Evolutionary conservation across 1,139 yeast species (phyloP), one percentile per base, ranked within the genome.

Genomic region (Spathaspora jeffriesii): DNA sequence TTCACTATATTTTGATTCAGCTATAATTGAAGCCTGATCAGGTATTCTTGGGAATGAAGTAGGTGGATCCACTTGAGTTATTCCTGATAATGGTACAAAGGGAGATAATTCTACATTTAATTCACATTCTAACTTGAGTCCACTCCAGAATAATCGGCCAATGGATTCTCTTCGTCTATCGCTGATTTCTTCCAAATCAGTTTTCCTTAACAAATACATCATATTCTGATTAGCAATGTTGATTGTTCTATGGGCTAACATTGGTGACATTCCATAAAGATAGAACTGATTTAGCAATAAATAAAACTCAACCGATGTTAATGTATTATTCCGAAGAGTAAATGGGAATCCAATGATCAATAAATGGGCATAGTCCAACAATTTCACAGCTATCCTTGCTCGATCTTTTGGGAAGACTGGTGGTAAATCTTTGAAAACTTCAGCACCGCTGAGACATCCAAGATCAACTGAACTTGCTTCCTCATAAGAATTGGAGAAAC

Each of bases 111-210:
- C 81, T 2, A 67, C 67, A 47, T 76, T 59, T 40, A 76, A 52
- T 55, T 77, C 82, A 50, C 76, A 70, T 52, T 77, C 81, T 38
- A 75, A 61, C 54, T 75, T 76, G 40, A 72, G 58, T 50, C 81
- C 74, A 10, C 69, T 66, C 76, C 80, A 76, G 53, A 71, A 77
- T 3, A 74, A 61, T 32, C 79, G 57, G 27, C 49, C 47, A 42
- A 49, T 34, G 13, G 42, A 43, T 38, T 52, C 53, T 22, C 50
- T 43, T 31, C 50, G 54, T n/a, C 42, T 38, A 10, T 42, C 37
- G 27, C 40, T 14, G 11, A 47, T 52, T 51, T 23, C 43, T 14
- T 43, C 54, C 8, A 23, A 22, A 14, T 49, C 38, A 5, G 37
- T 43, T 48, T 44, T 58, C 43, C 58, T 64, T 31, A 71, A 53